Base-by-base conservation (phyloP, 257 asterid species). In the Hygrophila difformis region DNA sequence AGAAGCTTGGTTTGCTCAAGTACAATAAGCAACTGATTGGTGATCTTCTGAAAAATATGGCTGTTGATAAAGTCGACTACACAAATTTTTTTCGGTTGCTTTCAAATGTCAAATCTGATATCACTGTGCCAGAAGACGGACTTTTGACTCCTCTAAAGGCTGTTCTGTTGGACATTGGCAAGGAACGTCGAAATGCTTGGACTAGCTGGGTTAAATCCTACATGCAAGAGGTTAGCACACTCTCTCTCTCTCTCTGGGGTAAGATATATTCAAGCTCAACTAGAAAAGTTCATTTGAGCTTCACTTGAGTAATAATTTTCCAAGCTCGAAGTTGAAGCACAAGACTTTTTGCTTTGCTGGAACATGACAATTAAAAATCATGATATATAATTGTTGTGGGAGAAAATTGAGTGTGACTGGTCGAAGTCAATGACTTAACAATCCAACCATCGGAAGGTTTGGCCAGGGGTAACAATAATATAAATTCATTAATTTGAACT, bases 21-120 rank as follows among this genome's bases (percentile, higher is more conserved):
- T 86, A 91, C 73, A 80, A 67, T 59, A 91, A 91, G 68, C 95
- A 80, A 67, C 62, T 82, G 79, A 84, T 83, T 29, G 62, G 93
- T 47, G 87, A 82, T 55, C 95, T 91, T 24, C 95, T 91, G 22
- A 91, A 86, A 62, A 86, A 91, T 67, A 79, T 91, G 96, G 84
- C 96, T 10, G 84, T 86, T 22, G 99, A 91, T 66, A 91, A 91
- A 78, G 96, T 86, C 39, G 98, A 91, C 81, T 91, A 86, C 84
- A 91, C 99, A 37, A 91, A 86, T 57, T 91, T 91, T 77, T 91
- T 86, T 53, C 88, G 96, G 73, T 60, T 67, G 70, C 93, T 91
- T 36, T 86, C 99, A 24, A 80, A 86, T 66, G 60, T 86, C 61
- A 82, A 91, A 69, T 79, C 92, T 40, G 93, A 86, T 62, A 64